Percentiles rank a stretch among this genome's conserved stretches.
Evolutionary conservation across 371 early-diverging fungal genomes (phyloP).

Genomic region (Astathelohania contejeani): DNA sequence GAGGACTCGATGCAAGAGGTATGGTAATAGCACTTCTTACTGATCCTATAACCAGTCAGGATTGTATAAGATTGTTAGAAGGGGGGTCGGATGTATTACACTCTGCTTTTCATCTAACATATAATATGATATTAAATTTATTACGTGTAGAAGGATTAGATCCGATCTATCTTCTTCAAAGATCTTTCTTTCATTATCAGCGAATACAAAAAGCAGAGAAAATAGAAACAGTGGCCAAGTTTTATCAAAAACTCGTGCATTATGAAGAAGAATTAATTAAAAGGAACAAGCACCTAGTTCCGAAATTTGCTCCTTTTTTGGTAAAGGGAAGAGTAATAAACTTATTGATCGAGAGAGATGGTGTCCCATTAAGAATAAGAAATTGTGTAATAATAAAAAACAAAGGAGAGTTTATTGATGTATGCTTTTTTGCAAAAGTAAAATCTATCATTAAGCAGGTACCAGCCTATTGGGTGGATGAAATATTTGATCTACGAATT

Average conservation of each 20-base stretch:
- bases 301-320: neutral
- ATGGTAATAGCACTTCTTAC: conserved; percentile 87
- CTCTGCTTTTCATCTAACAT: conserved; percentile 89
- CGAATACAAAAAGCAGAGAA: conserved; percentile 52
- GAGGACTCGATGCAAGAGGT: conserved; percentile 78
- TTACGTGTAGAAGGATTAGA: conserved; percentile 86
- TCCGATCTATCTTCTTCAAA: conserved; percentile 77
- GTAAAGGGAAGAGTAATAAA: conserved; percentile 31
- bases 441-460: conserved; percentile 9
- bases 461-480: conserved; percentile 1
- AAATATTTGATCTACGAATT: neutral
- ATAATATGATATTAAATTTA: conserved; percentile 94
- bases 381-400: conserved; percentile 24
- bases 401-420: neutral
- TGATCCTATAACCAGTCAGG: conserved; percentile 31
- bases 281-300: too few species aligned
- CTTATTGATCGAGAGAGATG: conserved; percentile 23
- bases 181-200: conserved; percentile 88
- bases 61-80: conserved; percentile 40
- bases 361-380: conserved; percentile 13
- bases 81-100: conserved; percentile 69
- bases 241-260: neutral
- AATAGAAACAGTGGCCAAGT: neutral
- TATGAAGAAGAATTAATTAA: conserved; percentile 1
- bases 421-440: conserved; percentile 8